Evolutionary conservation across 345 rosid species (phyloP).

Genomic region (Raphanus sativus): DNA sequence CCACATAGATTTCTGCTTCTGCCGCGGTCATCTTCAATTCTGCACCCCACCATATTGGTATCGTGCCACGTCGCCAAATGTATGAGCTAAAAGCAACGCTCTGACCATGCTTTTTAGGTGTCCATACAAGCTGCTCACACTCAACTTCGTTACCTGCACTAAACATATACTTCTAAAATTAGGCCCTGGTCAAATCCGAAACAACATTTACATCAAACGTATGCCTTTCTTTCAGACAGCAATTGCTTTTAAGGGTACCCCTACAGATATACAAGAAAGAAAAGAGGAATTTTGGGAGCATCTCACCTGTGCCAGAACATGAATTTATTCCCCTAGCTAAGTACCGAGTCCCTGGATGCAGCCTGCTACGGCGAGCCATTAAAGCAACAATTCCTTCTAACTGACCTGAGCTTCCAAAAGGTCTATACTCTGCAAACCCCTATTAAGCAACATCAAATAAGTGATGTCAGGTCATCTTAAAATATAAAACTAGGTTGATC

Average conservation of each 20-base stretch:
- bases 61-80: conserved; percentile 95
- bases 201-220: conserved; percentile 3
- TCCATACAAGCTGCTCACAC: conserved; percentile 97
- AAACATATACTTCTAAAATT: conserved; percentile 38
- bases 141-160: conserved; percentile 95
- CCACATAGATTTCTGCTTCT: conserved; percentile 96
- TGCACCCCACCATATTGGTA: conserved; percentile 99
- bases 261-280: not conserved
- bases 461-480: conserved; percentile 1
- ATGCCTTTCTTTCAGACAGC: conserved; percentile 1
- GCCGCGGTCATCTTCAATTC: conserved; percentile 88
- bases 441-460: conserved; percentile 54
- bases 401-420: conserved; percentile 90
- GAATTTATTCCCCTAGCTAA: conserved; percentile 98
- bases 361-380: conserved; percentile 91
- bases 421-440: conserved; percentile 98
- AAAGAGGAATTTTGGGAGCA: not conserved
- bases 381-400: conserved; percentile 89
- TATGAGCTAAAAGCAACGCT: conserved; percentile 82
- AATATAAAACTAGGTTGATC: conserved; percentile 2
- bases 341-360: conserved; percentile 99
- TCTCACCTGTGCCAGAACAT: conserved; percentile 90
- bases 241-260: conserved; percentile 16
- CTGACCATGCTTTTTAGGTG: conserved; percentile 70
- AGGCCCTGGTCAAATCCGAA: conserved; percentile 33